Evolutionary conservation across 306 rosid species (phyloP).

Genomic region (Dalbergia cochinchinensis): DNA sequence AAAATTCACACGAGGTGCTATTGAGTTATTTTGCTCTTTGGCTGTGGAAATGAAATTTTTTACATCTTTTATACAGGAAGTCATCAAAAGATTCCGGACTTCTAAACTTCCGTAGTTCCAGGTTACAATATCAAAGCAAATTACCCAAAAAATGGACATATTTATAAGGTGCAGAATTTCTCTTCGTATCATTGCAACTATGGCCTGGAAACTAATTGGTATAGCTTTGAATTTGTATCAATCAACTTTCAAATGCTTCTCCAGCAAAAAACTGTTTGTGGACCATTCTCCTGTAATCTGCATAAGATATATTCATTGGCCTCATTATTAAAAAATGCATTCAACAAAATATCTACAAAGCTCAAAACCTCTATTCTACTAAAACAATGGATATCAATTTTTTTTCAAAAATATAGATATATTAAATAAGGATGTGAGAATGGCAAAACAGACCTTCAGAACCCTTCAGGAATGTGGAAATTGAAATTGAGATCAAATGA

Average conservation of each 20-base stretch:
- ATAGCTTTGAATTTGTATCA: constrained; percentile 23
- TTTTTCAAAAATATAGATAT: too few relatives aligned
- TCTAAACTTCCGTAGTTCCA: constrained; percentile 38
- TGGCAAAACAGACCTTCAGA: neutral
- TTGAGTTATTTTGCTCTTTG: constrained; percentile 20
- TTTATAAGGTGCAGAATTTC: constrained; percentile 31
- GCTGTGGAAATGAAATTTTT: constrained; percentile 5
- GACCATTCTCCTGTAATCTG: constrained; percentile 90
- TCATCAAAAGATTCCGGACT: constrained; percentile 32
- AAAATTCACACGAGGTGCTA: neutral
- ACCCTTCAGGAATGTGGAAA: constrained; percentile 5
- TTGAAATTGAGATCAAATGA: constrained; percentile 25
- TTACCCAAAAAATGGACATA: constrained; percentile 33
- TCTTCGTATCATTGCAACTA: constrained; percentile 50
- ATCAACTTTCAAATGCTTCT: constrained; percentile 80
- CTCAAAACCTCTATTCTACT: constrained; percentile 1
- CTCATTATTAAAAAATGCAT: constrained; percentile 6
- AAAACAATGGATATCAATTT: neutral
- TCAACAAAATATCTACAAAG: neutral
- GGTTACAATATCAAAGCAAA: constrained; percentile 41
- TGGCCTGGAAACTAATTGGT: constrained; percentile 29
- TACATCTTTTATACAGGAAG: constrained; percentile 40
- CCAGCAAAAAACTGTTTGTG: constrained; percentile 84
- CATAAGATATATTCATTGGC: constrained; percentile 26
- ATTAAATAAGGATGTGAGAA: constrained; percentile 3